A percentile compares a stretch with the other conserved stretches of the same genome.
phyloP scores from a whole-genome alignment of 306 rosid genomes.

The Boehmeria nivea region DNA sequence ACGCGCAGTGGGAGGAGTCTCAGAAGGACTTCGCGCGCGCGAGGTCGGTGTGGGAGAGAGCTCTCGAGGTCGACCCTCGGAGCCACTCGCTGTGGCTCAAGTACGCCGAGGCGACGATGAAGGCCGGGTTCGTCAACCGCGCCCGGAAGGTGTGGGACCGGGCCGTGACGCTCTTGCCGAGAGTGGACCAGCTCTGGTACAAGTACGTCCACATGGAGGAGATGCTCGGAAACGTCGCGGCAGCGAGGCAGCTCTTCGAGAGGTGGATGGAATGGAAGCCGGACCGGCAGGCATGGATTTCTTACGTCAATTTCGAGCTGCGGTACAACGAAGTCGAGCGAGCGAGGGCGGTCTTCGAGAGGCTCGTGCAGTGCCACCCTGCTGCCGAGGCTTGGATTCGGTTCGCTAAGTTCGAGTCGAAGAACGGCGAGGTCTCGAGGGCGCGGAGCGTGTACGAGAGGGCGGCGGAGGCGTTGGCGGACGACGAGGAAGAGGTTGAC shows the following conservation, averaged over 20 bases:
- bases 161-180: constrained; percentile 57
- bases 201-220: constrained; percentile 86
- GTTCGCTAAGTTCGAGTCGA: too few species aligned
- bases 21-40: constrained; percentile 76
- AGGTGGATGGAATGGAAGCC: constrained; percentile 89
- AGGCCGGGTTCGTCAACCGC: constrained; percentile 66
- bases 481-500: too few species aligned
- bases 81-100: constrained; percentile 79
- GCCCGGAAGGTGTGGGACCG: constrained; percentile 86
- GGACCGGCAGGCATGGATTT: constrained; percentile 77
- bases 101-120: constrained; percentile 85
- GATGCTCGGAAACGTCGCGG: constrained; percentile 67
- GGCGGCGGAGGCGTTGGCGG: too few species aligned
- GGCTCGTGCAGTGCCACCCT: constrained; percentile 62
- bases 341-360: constrained; percentile 61
- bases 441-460: too few species aligned
- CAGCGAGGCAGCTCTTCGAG: constrained; percentile 71
- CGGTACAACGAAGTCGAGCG: constrained; percentile 73
- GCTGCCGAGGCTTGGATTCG: too few species aligned
- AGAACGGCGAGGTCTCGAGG: too few species aligned
- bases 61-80: constrained; percentile 68
- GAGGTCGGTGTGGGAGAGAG: constrained; percentile 86
- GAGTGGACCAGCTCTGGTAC: constrained; percentile 76
- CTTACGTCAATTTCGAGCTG: constrained; percentile 68
- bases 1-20: constrained; percentile 82